A percentile compares a stretch with the other conserved stretches of the same genome.
Conservation (phyloP, 75 land plant species). For the Cunninghamia lanceolata region DNA sequence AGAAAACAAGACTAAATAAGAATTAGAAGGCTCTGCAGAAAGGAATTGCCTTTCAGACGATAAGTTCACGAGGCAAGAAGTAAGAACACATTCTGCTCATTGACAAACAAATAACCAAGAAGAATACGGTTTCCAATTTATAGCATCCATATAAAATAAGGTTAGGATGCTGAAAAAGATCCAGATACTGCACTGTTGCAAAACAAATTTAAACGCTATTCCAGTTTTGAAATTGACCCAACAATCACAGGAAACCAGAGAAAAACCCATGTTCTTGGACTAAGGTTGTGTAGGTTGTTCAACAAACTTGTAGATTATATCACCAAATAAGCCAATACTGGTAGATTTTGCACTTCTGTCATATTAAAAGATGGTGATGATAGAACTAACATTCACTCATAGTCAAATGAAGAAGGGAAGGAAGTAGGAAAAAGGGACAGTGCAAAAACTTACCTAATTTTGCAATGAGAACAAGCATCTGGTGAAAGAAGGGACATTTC, state of each 20-base stretch:
- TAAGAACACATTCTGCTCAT: neutral
- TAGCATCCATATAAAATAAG: neutral
- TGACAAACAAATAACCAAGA: neutral
- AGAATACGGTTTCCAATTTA: neutral
- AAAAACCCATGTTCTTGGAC: neutral
- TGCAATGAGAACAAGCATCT: conserved; percentile 35
- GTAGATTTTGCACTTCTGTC: neutral
- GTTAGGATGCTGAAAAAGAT: too few relatives aligned
- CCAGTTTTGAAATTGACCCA: neutral
- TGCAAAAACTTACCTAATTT: conserved; percentile 56
- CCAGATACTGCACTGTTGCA: neutral
- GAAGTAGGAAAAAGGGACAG: neutral
- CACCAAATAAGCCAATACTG: neutral
- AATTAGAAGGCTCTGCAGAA: neutral
- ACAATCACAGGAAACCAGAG: neutral
- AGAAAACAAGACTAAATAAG: too few relatives aligned
- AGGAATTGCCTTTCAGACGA: neutral
- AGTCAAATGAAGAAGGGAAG: neutral
- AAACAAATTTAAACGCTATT: neutral
- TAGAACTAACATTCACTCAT: neutral
- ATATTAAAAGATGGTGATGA: neutral
- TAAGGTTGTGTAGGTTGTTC: neutral
- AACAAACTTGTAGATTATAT: neutral
- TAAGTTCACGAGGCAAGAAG: neutral
- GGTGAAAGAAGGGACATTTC: conserved; percentile 29